phyloP scores from a whole-genome alignment of 1,139 yeast genomes.

The Taphrina wiesneri region DNA sequence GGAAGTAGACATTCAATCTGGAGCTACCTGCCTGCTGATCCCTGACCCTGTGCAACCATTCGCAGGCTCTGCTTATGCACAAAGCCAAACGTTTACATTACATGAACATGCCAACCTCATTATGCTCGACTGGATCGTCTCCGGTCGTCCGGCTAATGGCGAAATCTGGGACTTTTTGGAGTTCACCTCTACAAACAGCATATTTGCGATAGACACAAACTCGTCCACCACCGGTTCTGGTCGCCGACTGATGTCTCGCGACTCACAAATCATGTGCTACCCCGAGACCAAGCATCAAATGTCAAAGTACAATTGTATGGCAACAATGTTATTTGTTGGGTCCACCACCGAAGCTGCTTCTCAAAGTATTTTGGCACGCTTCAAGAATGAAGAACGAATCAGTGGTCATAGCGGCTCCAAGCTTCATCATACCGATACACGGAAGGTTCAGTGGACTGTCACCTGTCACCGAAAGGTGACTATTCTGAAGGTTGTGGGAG shows the following conservation, averaged over 20 bases:
- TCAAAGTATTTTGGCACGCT: not conserved
- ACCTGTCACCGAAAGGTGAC: slow-evolving; percentile 28
- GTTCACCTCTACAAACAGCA: slow-evolving; percentile 22
- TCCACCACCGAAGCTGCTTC: slow-evolving; percentile 10
- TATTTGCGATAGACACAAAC: not conserved
- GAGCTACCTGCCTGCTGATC: slow-evolving; percentile 18
- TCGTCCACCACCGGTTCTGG: not conserved
- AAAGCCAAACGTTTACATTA: slow-evolving; percentile 22
- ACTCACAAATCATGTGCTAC: slow-evolving; percentile 11
- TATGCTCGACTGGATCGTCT: slow-evolving; percentile 34
- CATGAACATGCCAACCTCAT: slow-evolving; percentile 19
- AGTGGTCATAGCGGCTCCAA: slow-evolving; percentile 5
- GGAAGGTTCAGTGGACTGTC: slow-evolving; percentile 19
- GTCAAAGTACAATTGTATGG: slow-evolving; percentile 12
- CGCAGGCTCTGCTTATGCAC: slow-evolving; percentile 26
- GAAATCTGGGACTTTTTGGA: slow-evolving; percentile 31
- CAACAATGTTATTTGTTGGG: slow-evolving; percentile 21
- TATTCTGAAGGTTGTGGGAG: slow-evolving; percentile 14
- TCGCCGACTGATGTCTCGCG: not conserved
- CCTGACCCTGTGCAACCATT: slow-evolving; percentile 37
- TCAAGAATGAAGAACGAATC: slow-evolving; percentile 25
- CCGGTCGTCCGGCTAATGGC: slow-evolving; percentile 33
- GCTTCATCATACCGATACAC: not conserved
- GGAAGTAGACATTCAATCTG: not conserved
- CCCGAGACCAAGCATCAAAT: slow-evolving; percentile 8